These are phyloP conservation scores for Capsicum rhomboideum DNA, from an alignment of 257 asterid species.

Conservation along the genomic window DNA sequence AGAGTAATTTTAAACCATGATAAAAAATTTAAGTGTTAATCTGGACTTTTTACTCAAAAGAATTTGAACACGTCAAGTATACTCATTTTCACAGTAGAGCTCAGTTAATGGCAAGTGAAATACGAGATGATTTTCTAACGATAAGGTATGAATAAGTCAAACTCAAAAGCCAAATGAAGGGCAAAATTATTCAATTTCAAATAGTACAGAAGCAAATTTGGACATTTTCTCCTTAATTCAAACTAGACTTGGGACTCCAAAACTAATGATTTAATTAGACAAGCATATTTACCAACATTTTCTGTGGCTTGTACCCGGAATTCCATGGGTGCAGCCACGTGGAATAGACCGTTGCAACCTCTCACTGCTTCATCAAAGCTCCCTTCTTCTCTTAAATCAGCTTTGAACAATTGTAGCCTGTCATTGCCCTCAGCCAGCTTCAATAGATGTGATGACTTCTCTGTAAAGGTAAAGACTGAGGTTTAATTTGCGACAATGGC, in stretches of 20 bases:
- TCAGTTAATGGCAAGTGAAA: not conserved
- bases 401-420: constrained; percentile 46
- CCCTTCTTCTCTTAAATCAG: constrained; percentile 74
- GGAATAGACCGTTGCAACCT: constrained; percentile 77
- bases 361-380: constrained; percentile 74
- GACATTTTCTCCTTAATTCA: not conserved
- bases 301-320: constrained; percentile 33
- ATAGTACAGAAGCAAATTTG: not conserved
- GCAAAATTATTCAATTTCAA: not conserved
- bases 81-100: not conserved
- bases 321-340: constrained; percentile 90
- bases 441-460: constrained; percentile 49
- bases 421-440: constrained; percentile 37
- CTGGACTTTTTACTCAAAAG: not conserved
- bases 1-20: not conserved
- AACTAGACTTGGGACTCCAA: not conserved
- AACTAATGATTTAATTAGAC: not conserved
- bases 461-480: constrained; percentile 21
- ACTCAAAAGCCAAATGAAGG: not conserved
- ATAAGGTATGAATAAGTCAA: too few species aligned
- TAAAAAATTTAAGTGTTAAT: not conserved
- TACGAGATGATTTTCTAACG: too few species aligned
- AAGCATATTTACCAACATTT: constrained; percentile 32
- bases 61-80: not conserved
- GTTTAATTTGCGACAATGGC: not conserved